Conservation (phyloP, 257 asterid species). For the Lycium ferocissimum region DNA sequence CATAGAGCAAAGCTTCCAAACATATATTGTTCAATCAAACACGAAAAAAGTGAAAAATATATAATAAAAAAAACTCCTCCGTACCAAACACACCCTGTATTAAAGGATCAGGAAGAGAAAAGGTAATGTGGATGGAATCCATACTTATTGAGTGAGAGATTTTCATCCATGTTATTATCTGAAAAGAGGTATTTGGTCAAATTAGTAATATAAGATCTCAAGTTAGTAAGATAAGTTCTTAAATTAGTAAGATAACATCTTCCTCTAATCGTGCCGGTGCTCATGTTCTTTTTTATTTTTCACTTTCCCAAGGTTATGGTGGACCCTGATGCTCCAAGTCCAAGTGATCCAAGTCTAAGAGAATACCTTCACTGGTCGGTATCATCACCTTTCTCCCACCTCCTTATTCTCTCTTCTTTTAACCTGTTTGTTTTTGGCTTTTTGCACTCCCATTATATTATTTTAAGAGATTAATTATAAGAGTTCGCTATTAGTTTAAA, state of each 20-base stretch:
- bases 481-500: neutral
- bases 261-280: too few relatives aligned
- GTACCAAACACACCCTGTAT: too few relatives aligned
- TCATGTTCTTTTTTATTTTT: neutral
- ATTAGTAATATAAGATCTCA: too few relatives aligned
- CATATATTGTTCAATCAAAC: too few relatives aligned
- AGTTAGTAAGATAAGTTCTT: too few relatives aligned
- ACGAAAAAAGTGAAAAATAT: too few relatives aligned
- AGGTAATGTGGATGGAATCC: neutral
- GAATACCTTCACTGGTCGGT: conserved; percentile 71
- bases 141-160: neutral
- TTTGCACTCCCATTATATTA: neutral
- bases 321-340: conserved; percentile 79
- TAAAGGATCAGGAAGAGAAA: neutral
- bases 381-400: neutral
- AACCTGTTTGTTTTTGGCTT: neutral
- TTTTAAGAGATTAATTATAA: neutral
- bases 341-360: conserved; percentile 63
- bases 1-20: too few relatives aligned
- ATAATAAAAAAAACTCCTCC: too few relatives aligned
- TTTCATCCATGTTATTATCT: neutral
- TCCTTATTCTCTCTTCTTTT: neutral
- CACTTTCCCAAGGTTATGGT: conserved; percentile 51
- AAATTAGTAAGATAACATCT: neutral
- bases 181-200: too few relatives aligned